Evolutionary conservation across 2,329 filamentous ascomycete genomes (phyloP), one percentile per base, ranked within the genome.

Genomic region (Cladosporium sp.): DNA sequence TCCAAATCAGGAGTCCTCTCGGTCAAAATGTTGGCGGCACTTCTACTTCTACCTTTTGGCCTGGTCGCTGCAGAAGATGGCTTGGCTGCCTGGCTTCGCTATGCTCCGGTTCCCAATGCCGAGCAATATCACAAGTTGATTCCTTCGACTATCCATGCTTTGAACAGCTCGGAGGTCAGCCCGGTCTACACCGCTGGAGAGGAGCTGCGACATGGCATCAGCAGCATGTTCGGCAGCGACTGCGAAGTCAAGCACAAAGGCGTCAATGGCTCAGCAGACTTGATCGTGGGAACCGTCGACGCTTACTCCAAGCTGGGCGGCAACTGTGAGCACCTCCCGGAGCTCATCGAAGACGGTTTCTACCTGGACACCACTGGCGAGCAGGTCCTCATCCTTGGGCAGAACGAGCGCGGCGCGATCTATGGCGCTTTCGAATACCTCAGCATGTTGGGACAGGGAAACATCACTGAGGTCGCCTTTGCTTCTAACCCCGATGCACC

Each of bases 381-480:
- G 0, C 76, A 76, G 0, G 82, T 89, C 26, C 78, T 83, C 40
- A 90, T 91, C 59, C 72, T 90, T 1, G 88, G 88, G 0, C 81
- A 86, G 67, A 90, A 89, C 69, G 86, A 90, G 71, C 84, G 88
- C 0, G 89, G 88, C 14, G 86, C 87, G 5, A 81, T 91, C 1
- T 91, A 91, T 69, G 89, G 89, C 7, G 81, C 88, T 5, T 91
- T 90, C 70, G 85, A 89, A 68, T 91, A 90, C 68, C 81, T 91
- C 11, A 88, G 86, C 1, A 82, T 84, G 74, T 79, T 91, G n/a
- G 86, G 84, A 0, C 87, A 88, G 73, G 84, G 82, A 28, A 83
- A 88, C 55, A 79, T 86, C 66, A 80, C 81, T 0, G 69, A 79
- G 1, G 79, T 82, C 0, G 73, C 81, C 5, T 81, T 82, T 56